Base-by-base conservation (phyloP, 2,329 filamentous ascomycete species). In the Alternaria rosae region DNA sequence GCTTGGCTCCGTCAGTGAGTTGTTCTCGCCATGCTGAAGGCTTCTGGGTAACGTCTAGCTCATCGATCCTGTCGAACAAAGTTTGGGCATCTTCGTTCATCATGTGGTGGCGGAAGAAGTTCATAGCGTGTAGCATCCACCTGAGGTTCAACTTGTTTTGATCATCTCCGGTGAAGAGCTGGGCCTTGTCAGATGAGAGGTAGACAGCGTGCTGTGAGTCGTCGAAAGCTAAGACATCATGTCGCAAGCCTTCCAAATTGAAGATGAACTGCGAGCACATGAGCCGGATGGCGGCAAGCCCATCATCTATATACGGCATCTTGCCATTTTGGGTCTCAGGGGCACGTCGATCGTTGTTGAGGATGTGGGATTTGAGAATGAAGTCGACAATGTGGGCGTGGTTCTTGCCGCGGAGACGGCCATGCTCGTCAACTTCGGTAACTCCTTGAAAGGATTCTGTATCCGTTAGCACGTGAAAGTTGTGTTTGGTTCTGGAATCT, bases 71-170 rank as follows among this genome's bases (percentile, higher is more conserved):
- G 9, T 72, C 56, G 48, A 70, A 75, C 4, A 85, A 71, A 0
- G 81, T 77, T 21, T 71, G 68, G n/a, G 81, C 78, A 4, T 75
- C 75, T 9, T 73, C 48, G 8, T 69, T 69, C 42, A 79, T 79
- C 70, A 86, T 80, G 63, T 87, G 83, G 51, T 82, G 81, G 47
- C 82, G 82, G 76, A 86, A 87, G 78, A 86, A 87, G 62, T 85
- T 85, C 44, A 84, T 69, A 41, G 81, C 76, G 63, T 86, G 81
- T 6, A 85, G 69, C 3, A 83, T 54, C 81, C 81, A 85, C 2
- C 78, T 70, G 54, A 83, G 74, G 63, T 86, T 83, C 53, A 86
- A 66, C 1, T 78, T 63, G 4, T 71, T 57, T 30, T 52, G 44
- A 23, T 38, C 3, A 6, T 41, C 17, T 6, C 77, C 75, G 23